Evolutionary conservation across 306 rosid genomes (phyloP), one percentile per base, ranked within the genome.

Genomic region (Trifolium repens): DNA sequence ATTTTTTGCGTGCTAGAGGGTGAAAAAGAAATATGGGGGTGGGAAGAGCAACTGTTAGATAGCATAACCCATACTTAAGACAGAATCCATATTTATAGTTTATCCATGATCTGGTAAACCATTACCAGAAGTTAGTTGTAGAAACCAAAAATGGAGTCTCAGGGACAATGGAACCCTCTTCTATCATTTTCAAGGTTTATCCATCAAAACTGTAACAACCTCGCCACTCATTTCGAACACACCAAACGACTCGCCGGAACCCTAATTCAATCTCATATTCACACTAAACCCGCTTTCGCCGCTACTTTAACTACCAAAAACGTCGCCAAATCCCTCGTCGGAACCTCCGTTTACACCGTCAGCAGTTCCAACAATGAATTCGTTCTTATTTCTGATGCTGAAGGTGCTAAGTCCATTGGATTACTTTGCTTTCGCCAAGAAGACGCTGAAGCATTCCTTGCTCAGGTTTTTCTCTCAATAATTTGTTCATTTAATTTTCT

Each of bases 321-420:
- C 61, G 96, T 94, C 43, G 92, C 97, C 0, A 92, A 84, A 79
- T 79, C 97, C 75, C 88, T 94, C 15, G 71, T 79, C 59, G 99
- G 99, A 71, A 94, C 99, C 32, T 84, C 89, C 8, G 96, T 94
- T 67, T 94, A 84, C 78, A 90, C 96, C 10, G 96, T 94, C 50
- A 94, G 99, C 85, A 92, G 90, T 81, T 86, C 97, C 71, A 90
- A 90, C 82, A 94, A 91, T 69, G 99, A 94, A 81, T 94, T 94
- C 49, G 99, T 94, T 78, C 96, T 94, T 11, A 89, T 94, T 22
- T 92, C 99, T 53, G 96, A 92, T 68, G 83, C 91, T 35, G 84
- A 85, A 32, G 96, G 90, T 19, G 83, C 80, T 47, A 94, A 89
- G 88, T 94, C 99, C 24, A 89, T 94, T 67, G 93, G 96, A 13